A percentile compares a stretch with the other conserved stretches of the same genome.
phyloP scores from a whole-genome alignment of 768 basidiomycete species.

The Calocybe cyanea region DNA sequence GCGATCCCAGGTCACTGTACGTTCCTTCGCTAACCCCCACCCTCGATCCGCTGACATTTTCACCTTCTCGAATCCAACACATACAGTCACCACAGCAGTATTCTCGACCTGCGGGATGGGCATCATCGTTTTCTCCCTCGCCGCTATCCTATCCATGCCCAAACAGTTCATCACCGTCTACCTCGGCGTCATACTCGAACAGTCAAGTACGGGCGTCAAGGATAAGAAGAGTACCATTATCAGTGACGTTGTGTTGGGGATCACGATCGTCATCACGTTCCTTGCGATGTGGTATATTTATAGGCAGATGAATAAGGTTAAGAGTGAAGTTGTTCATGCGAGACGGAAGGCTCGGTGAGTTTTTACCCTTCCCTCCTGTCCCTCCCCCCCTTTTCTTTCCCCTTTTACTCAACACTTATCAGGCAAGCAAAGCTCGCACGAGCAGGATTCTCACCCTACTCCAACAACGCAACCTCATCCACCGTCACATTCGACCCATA shows the following conservation, averaged over 20 bases:
- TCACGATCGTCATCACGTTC: conserved; percentile 71
- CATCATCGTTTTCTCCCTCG: conserved; percentile 71
- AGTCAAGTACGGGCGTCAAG: conserved; percentile 36
- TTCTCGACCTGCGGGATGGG: conserved; percentile 89
- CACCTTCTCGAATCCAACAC: neutral
- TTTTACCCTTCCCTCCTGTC: neutral
- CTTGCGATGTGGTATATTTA: conserved; percentile 84
- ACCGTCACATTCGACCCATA: conserved; percentile 23
- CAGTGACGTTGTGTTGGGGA: conserved; percentile 60
- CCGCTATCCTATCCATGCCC: conserved; percentile 79
- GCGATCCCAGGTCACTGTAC: conserved; percentile 85
- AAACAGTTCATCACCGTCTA: conserved; percentile 94
- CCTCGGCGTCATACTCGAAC: conserved; percentile 75
- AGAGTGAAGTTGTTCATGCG: conserved; percentile 63
- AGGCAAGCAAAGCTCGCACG: conserved; percentile 54
- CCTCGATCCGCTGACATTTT: too few species aligned
- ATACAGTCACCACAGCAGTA: conserved; percentile 77
- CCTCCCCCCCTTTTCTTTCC: neutral
- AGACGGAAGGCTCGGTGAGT: conserved; percentile 66
- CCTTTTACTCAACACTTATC: neutral
- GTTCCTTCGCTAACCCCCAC: conserved; percentile 4
- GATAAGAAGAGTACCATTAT: conserved; percentile 57
- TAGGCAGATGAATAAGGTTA: conserved; percentile 63
- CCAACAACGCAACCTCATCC: conserved; percentile 14
- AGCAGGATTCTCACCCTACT: conserved; percentile 18